Evolutionary conservation across 192 early-diverging fungal species (phyloP).

Genomic region (Glomus cerebriforme): DNA sequence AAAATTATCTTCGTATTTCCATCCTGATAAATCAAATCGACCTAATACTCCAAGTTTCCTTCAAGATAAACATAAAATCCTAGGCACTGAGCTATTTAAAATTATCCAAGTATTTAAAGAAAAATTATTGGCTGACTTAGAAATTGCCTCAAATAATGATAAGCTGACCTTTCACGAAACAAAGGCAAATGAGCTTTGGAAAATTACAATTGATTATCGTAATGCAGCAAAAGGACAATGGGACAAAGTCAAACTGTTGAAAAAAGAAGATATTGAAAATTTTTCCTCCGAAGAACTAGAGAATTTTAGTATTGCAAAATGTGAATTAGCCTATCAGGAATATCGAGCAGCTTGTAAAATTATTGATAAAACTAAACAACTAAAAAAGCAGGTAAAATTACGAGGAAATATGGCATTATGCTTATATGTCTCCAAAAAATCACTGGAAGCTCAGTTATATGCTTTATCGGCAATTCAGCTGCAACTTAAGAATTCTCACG

Average conservation of each 20-base stretch:
- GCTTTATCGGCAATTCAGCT: constrained; percentile 1
- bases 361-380: background rate
- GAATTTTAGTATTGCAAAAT: background rate
- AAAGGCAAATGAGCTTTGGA: background rate
- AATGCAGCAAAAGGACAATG: background rate
- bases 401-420: no score
- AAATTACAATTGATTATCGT: background rate
- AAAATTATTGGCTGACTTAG: background rate
- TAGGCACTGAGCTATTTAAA: no score
- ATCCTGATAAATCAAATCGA: background rate
- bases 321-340: no score
- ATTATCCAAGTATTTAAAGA: background rate
- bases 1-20: background rate
- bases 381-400: no score
- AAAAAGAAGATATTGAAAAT: background rate
- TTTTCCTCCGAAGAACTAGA: background rate
- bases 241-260: background rate
- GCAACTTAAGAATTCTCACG: background rate
- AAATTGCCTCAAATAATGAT: background rate
- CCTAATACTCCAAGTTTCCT: background rate
- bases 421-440: no score
- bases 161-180: background rate
- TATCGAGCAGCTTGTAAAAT: constrained; percentile 10
- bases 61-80: background rate
- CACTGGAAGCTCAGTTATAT: no score